Evolutionary conservation across 2,329 filamentous ascomycete genomes (phyloP), one percentile per base, ranked within the genome.

Genomic region (Ceratocystis variospora): DNA sequence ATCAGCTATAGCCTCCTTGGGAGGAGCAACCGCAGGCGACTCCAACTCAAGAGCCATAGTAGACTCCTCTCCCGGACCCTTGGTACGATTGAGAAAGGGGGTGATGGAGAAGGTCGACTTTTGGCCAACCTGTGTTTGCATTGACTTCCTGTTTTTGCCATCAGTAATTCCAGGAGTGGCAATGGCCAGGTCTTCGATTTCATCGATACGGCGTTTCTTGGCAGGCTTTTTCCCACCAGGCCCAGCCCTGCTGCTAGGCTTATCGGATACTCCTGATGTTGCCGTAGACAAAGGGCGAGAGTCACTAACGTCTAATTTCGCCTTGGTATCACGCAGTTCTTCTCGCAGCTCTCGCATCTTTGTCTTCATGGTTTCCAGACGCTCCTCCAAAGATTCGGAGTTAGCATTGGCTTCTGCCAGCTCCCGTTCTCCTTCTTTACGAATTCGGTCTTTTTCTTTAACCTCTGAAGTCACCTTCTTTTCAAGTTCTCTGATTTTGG

Each of bases 81-180:
- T 85, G 31, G 84, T 87, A 63, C 87, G 85, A 74, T 92, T 96
- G 68, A 97, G 79, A 78, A 96, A 96, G 0, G 93, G 93, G 0
- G 93, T 97, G 69, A 96, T 90, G 3, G 91, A 96, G 75, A 97
- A 96, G 2, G 83, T 86, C 0, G 92, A 96, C 75, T 96, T 96
- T 72, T 96, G 90, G 37, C 89, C 90, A 4, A 88, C 78, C 12
- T 72, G 65, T 1, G 76, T 71, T 66, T 84, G 77, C 0, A 83
- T 80, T 46, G 83, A 81, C 73, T 85, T 86, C 74, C 86, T 88
- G 53, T 77, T 77, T 69, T 77, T 78, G 66, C 73, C 70, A 63
- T 75, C 73, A 67, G 76, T 68, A 62, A 78, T 73, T 70, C 78
- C 64, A 72, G 78, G 75, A 3, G 82, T 79, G 53, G 79, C 75